Base-by-base conservation (phyloP, 2,329 filamentous ascomycete species). In the Pseudocercospora fuligena region DNA sequence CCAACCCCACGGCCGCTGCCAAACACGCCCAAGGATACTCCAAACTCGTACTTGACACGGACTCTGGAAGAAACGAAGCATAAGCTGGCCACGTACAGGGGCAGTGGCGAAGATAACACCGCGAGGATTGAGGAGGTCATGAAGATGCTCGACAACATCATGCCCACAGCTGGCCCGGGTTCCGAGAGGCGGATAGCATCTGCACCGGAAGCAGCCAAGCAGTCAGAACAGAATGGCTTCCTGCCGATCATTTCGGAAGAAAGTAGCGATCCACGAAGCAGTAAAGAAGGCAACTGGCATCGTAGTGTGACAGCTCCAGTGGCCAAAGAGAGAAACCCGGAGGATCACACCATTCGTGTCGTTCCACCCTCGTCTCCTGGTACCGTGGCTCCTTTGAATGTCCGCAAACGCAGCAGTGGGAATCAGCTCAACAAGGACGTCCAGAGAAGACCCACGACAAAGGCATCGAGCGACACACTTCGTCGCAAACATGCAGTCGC, bases 91-190 rank as follows among this genome's bases (percentile, higher is more conserved):
- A 82, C 84, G 2, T 77, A 77, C 62, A 82, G 84, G 60, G 81
- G 82, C 23, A 82, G 79, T 25, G 83, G 82, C 73, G 73, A 82
- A 73, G 71, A 82, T 72, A 75, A 80, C 78, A 77, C 84, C 68
- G 80, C 81, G 4, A 85, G 88, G 66, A 81, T 89, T 49, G 83
- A 86, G 33, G 85, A 88, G 56, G 84, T 91, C 25, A 85, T 91
- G 54, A 83, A 83, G 59, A 76, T 78, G 68, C 72, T 79, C 11
- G 77, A 79, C 54, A 75, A 72, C 47, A 77, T 78, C 47, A 72
- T 78, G 66, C 76, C 77, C n/a, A 70, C 67, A 56, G 53, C 63
- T 33, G 49, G 63, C 51, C 46, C 67, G 64, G 58, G 63, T 27
- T 61, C 65, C 27, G 70, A 75, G 53, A 76, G 81, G 78, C 80